A percentile compares a stretch with the other conserved stretches of the same genome.
Evolutionary conservation across 495 filamentous ascomycete species (phyloP).

Genomic region (Xylaria acuta): DNA sequence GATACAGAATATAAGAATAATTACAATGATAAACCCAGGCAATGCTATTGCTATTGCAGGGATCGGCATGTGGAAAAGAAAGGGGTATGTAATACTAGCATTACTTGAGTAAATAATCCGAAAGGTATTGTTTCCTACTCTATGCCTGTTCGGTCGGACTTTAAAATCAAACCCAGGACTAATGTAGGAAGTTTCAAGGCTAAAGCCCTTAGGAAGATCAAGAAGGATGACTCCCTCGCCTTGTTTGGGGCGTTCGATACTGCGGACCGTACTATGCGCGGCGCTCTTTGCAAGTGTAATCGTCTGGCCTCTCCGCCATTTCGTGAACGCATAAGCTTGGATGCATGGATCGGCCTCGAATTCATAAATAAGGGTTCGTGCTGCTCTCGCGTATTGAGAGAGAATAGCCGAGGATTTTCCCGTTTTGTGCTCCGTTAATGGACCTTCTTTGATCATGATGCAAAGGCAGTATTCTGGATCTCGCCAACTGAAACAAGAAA

Average conservation of each 20-base stretch:
- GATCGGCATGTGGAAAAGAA: too few species aligned
- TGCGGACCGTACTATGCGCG: background rate
- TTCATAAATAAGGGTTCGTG: background rate
- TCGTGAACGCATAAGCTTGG: too few species aligned
- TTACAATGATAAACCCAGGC: too few species aligned
- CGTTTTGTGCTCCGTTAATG: background rate
- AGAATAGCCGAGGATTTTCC: background rate
- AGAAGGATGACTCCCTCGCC: background rate
- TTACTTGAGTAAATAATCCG: background rate
- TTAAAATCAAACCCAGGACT: background rate
- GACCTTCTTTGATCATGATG: background rate
- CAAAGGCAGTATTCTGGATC: background rate
- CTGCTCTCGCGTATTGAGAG: background rate
- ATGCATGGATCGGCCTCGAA: too few species aligned
- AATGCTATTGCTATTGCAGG: too few species aligned
- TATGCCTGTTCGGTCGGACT: background rate
- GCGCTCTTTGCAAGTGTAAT: background rate
- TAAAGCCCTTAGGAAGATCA: background rate
- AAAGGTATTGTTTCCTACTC: background rate
- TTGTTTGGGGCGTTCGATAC: background rate
- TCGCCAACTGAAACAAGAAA: background rate
- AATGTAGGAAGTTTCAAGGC: background rate
- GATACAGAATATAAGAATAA: too few species aligned
- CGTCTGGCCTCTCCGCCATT: background rate
- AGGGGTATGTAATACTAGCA: background rate